Conservation (phyloP, 306 rosid genomes). For the Calophaca sinica region DNA sequence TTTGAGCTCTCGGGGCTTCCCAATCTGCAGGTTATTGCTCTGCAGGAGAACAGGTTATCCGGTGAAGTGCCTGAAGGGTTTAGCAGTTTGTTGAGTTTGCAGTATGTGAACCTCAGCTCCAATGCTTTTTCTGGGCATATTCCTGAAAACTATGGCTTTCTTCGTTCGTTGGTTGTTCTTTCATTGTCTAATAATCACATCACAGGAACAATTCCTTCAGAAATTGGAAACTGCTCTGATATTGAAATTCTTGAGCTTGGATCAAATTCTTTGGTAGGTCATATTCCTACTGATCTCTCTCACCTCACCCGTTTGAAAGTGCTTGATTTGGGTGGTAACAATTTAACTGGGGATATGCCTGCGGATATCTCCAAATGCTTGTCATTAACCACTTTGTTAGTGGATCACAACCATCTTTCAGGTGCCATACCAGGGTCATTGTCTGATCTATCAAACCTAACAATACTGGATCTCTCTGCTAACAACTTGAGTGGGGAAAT, state of each 20-base stretch:
- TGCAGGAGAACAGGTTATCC: slow-evolving; percentile 76
- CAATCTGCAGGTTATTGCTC: slow-evolving; percentile 75
- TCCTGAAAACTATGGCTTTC: slow-evolving; percentile 86
- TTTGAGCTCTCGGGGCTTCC: slow-evolving; percentile 90
- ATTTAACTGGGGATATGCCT: slow-evolving; percentile 74
- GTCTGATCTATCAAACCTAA: slow-evolving; percentile 61
- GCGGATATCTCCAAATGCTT: slow-evolving; percentile 76
- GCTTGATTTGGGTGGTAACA: slow-evolving; percentile 80
- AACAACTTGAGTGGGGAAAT: slow-evolving; percentile 83
- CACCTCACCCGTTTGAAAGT: slow-evolving; percentile 62
- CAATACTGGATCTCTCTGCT: slow-evolving; percentile 72
- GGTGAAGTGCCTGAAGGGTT: slow-evolving; percentile 93
- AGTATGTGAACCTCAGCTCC: slow-evolving; percentile 73
- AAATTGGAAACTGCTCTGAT: slow-evolving; percentile 79
- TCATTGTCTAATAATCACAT: slow-evolving; percentile 76
- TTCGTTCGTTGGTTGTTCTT: slow-evolving; percentile 68
- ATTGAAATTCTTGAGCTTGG: slow-evolving; percentile 71
- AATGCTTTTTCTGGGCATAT: slow-evolving; percentile 76
- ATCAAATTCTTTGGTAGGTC: slow-evolving; percentile 65
- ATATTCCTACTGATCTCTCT: slow-evolving; percentile 72
- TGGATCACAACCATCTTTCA: slow-evolving; percentile 70
- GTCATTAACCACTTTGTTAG: slow-evolving; percentile 55
- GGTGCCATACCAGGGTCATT: slow-evolving; percentile 76
- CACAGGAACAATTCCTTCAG: slow-evolving; percentile 68
- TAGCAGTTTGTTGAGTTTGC: slow-evolving; percentile 84